Base-by-base conservation (phyloP, 73 alveolate genomes). In the Symbiodinium pilosum region DNA sequence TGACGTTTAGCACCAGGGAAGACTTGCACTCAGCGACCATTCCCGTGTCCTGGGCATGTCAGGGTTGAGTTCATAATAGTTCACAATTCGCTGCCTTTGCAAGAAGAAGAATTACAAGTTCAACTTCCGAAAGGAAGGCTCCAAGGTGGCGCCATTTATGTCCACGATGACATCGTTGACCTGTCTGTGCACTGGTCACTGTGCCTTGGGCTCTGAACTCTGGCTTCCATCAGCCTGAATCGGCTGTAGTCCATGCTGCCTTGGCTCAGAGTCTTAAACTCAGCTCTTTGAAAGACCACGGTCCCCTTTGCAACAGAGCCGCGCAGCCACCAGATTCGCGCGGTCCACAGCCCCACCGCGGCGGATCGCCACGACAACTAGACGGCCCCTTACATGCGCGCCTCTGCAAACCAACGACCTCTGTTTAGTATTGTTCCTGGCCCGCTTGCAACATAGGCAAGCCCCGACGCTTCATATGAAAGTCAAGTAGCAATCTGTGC, bases 141-240 rank as follows among this genome's bases (percentile, higher is more conserved):
- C 81, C 81, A 88, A 44, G 42, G 95, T 88, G 40, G 95, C 95
- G 26, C 95, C 95, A 16, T 88, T 88, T 42, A 88, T 83, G 69
- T 88, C 95, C 86, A 88, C 95, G 86, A 88, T 88, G 21, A 88
- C 95, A 64, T 88, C 95, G n/a, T 88, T 88, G 71, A 88, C 95
- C 95, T 88, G 44, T 2, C 1, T n/a, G n/a, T n/a, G n/a, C n/a
- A n/a, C n/a, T n/a, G n/a, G n/a, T n/a, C n/a, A n/a, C n/a, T n/a
- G n/a, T n/a, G n/a, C n/a, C n/a, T n/a, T n/a, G n/a, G n/a, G n/a
- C n/a, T n/a, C n/a, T n/a, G n/a, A n/a, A n/a, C n/a, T n/a, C n/a
- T n/a, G 9, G 28, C 42, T 30, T 36, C 28, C 2, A 6, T 30
- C 68, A 84, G 92, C 44, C 43, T 39, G 64, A 84, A 40, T 47